Evolutionary conservation across 2,329 filamentous ascomycete genomes (phyloP).

Genomic region (Aspergillus ochraceus): DNA sequence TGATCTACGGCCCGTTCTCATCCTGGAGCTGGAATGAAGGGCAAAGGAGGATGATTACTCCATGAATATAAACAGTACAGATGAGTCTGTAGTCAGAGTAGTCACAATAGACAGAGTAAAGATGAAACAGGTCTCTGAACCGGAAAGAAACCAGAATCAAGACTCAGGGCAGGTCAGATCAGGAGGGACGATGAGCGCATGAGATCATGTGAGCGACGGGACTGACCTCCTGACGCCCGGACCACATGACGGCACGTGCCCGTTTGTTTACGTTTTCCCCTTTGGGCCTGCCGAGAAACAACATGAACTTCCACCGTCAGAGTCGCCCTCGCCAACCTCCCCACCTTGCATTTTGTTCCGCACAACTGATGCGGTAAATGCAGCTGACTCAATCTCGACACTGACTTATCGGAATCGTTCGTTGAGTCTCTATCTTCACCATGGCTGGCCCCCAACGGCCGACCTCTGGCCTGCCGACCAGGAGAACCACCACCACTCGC

Average conservation of each 20-base stretch:
- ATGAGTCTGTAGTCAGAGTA: background rate
- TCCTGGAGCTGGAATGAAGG: constrained; percentile 5
- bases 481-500: constrained; percentile 48
- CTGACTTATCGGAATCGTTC: background rate
- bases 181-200: constrained; percentile 12
- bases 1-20: constrained; percentile 16
- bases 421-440: constrained; percentile 10
- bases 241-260: constrained; percentile 17
- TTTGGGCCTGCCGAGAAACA: constrained; percentile 18
- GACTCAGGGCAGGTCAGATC: background rate
- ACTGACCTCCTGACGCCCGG: constrained; percentile 18
- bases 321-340: background rate
- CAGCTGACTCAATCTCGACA: background rate
- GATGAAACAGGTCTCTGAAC: background rate
- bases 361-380: background rate
- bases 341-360: background rate
- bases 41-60: background rate
- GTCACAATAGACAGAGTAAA: background rate
- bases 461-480: constrained; percentile 48
- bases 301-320: constrained; percentile 5
- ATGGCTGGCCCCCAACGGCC: constrained; percentile 60
- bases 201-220: constrained; percentile 28
- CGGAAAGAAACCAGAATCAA: background rate
- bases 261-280: constrained; percentile 36
- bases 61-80: background rate